Evolutionary conservation across 345 rosid genomes (phyloP), one percentile per base, ranked within the genome.

Genomic region (Pugionium dolabratum): DNA sequence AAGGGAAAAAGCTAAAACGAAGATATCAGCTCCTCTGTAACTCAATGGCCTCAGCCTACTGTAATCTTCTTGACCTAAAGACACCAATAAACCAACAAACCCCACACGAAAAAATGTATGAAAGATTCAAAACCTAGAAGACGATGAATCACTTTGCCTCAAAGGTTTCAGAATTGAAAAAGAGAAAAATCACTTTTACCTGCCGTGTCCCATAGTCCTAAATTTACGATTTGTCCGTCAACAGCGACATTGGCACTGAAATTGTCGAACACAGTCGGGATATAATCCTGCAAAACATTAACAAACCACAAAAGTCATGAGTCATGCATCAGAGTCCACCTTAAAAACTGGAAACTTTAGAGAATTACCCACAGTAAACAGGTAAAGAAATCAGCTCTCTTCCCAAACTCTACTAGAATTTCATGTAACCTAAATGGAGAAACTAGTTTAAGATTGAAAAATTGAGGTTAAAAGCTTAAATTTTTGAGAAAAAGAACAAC

Each of bases 191-290:
- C 66, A 53, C 5, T 59, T 75, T 49, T 70, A 88, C 99, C 99
- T 74, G 99, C 99, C 74, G 99, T 94, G 59, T 94, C 99, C 99
- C 99, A 94, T n/a, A 90, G 72, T 2, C 99, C 99, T 82, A 94
- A 78, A 72, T 94, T 94, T 29, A 94, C 99, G 54, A 90, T 84
- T 71, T 55, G 90, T 53, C 96, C 99, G 55, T 94, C 97, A 41
- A 90, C 97, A 78, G 95, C 71, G 34, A 94, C 97, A 77, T 90
- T 90, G 43, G 99, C 99, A 80, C 97, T 94, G 84, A 90, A 94
- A 78, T 94, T 94, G 63, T 94, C 99, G 77, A 94, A 94, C 57
- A 94, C 99, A 2, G 99, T 94, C 3, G 99, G 99, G 66, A 90
- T 79, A 69, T 94, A 90, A 76, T 94, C 99, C 99, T 94, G 87